phyloP scores from a whole-genome alignment of 345 rosid species.

The Iberis pinnata region DNA sequence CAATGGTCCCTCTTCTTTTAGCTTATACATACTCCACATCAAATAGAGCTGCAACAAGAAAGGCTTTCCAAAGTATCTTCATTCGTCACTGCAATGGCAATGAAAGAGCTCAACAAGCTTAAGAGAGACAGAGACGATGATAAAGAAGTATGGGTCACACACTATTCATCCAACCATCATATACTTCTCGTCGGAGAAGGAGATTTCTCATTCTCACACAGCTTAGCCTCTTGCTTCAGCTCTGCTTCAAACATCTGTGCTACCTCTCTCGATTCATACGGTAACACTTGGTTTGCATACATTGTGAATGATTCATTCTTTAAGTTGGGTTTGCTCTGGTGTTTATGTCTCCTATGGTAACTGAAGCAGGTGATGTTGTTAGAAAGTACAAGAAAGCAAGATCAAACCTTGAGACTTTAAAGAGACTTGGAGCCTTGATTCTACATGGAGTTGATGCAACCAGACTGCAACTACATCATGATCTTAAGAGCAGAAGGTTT shows the following conservation, averaged over 20 bases:
- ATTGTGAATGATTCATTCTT: too few relatives aligned
- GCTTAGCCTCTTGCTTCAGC: slow-evolving; percentile 37
- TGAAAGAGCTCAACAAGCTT: background rate
- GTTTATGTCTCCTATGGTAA: background rate
- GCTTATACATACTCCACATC: too few relatives aligned
- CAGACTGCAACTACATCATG: slow-evolving; percentile 28
- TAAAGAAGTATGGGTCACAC: slow-evolving; percentile 32
- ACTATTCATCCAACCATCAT: slow-evolving; percentile 41
- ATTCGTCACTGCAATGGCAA: background rate
- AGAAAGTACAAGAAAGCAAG: slow-evolving; percentile 39
- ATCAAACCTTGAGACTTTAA: slow-evolving; percentile 33
- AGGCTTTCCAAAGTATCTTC: too few relatives aligned
- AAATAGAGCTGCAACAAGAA: too few relatives aligned
- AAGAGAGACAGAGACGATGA: background rate
- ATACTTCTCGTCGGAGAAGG: slow-evolving; percentile 59
- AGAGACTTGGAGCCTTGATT: slow-evolving; percentile 36
- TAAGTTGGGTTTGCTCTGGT: slow-evolving; percentile 6
- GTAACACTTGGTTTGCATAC: too few relatives aligned
- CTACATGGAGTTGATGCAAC: slow-evolving; percentile 54
- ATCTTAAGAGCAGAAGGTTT: slow-evolving; percentile 35
- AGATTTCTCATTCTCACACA: slow-evolving; percentile 49
- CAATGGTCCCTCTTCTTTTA: too few relatives aligned
- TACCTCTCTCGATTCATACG: slow-evolving; percentile 45
- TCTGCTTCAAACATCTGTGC: slow-evolving; percentile 47
- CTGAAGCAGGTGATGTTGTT: slow-evolving; percentile 32